Conservation (phyloP, 768 basidiomycete species). For the Termitomyces sp. region DNA sequence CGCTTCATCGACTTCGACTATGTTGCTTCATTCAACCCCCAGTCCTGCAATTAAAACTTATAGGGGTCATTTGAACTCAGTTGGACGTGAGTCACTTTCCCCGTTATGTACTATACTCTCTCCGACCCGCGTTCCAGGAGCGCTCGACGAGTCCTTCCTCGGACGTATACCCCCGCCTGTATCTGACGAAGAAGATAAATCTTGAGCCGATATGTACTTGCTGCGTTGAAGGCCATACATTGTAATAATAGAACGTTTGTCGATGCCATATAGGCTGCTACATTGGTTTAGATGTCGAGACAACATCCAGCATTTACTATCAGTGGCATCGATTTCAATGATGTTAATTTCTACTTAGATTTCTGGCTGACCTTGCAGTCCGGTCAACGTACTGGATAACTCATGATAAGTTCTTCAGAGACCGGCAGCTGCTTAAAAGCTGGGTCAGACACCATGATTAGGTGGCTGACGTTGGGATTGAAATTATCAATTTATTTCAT, state of each 20-base stretch:
- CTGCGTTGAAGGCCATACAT: background rate
- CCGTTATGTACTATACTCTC: background rate
- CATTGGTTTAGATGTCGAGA: background rate
- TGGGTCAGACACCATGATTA: too few species aligned
- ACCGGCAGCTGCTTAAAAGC: too few species aligned
- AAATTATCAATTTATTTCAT: too few species aligned
- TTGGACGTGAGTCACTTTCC: conserved; percentile 28
- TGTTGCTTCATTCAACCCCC: conserved; percentile 28
- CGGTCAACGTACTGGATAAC: background rate
- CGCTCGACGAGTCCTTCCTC: conserved; percentile 37
- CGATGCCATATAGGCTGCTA: background rate
- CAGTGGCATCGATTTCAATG: background rate
- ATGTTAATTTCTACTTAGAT: background rate
- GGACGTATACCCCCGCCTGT: conserved; percentile 11
- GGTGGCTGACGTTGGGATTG: too few species aligned
- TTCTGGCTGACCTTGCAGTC: background rate
- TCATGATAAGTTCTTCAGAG: background rate
- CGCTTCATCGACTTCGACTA: conserved; percentile 27
- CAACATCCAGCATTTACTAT: background rate
- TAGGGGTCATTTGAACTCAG: conserved; percentile 27
- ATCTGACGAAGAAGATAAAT: background rate
- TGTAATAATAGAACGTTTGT: background rate
- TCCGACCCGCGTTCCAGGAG: conserved; percentile 19
- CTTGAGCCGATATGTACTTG: background rate
- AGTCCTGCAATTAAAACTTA: conserved; percentile 39